phyloP scores from a whole-genome alignment of 108 stramenopile species.

The Cylindrotheca fusiformis region DNA sequence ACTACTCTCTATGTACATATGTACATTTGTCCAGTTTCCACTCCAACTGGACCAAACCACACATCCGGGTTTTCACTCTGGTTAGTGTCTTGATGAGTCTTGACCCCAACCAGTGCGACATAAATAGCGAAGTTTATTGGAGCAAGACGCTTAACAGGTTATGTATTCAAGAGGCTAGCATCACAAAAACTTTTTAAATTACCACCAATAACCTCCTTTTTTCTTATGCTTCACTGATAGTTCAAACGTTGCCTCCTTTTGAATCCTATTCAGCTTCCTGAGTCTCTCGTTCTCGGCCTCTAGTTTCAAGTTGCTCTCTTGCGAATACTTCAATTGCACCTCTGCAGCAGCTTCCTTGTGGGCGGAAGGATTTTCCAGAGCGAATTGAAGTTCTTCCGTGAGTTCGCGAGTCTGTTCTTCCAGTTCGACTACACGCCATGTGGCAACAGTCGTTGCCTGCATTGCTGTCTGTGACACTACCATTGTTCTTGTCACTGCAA shows the following conservation, averaged over 20 bases:
- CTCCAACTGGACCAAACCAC: too few species aligned
- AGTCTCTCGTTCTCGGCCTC: neutral
- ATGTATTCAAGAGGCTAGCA: neutral
- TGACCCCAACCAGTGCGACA: too few species aligned
- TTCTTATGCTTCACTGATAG: neutral
- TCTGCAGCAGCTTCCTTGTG: neutral
- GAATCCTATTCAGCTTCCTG: neutral
- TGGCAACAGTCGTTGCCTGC: neutral
- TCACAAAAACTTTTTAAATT: neutral
- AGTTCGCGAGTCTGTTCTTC: neutral
- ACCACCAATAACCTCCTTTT: neutral
- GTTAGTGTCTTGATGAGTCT: too few species aligned
- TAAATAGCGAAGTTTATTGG: neutral
- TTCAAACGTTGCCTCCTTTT: neutral
- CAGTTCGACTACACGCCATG: neutral
- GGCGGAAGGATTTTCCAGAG: neutral
- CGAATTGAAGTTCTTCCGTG: neutral
- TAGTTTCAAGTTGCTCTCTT: neutral
- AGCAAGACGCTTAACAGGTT: neutral
- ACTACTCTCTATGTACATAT: too few species aligned
- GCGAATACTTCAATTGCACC: neutral
- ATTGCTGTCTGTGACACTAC: neutral
- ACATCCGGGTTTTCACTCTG: too few species aligned
- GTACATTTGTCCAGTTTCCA: too few species aligned
- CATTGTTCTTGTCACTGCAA: neutral